phyloP scores from a whole-genome alignment of 352 stramenopile genomes.

The Pythium brassicae region DNA sequence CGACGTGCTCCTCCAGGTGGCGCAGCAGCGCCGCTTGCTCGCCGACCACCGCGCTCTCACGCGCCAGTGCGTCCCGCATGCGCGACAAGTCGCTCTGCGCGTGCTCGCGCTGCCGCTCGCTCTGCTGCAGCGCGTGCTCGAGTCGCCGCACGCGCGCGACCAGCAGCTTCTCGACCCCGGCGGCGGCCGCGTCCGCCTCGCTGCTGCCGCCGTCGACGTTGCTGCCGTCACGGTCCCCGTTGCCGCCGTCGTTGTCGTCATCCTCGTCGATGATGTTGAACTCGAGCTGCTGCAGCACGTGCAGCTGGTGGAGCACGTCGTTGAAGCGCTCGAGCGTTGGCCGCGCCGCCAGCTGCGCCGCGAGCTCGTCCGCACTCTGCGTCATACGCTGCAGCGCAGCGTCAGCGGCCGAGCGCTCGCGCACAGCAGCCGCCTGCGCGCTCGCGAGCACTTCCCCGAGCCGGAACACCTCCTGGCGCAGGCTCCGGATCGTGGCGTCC shows the following conservation, averaged over 20 bases:
- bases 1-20: slow-evolving; percentile 66
- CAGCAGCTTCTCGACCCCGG: slow-evolving; percentile 55
- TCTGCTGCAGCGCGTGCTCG: slow-evolving; percentile 67
- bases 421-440: slow-evolving; percentile 16
- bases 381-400: slow-evolving; percentile 26
- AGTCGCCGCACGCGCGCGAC: slow-evolving; percentile 62
- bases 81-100: slow-evolving; percentile 30
- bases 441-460: slow-evolving; percentile 45
- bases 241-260: slow-evolving; percentile 28
- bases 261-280: slow-evolving; percentile 81
- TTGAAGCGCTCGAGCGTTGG: slow-evolving; percentile 86
- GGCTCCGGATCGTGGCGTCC: slow-evolving; percentile 35
- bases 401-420: slow-evolving; percentile 29
- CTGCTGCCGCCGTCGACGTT: too few species aligned
- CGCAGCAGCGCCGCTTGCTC: slow-evolving; percentile 49
- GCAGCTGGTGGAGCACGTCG: slow-evolving; percentile 86
- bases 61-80: slow-evolving; percentile 21
- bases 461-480: slow-evolving; percentile 56
- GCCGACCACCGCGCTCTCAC: slow-evolving; percentile 33
- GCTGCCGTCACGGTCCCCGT: neutral
- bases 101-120: slow-evolving; percentile 39
- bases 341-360: slow-evolving; percentile 36
- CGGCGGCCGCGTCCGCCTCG: too few species aligned
- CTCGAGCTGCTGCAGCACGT: slow-evolving; percentile 92
- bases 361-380: slow-evolving; percentile 26